Conservation (phyloP, 305 asterid species). For the Stenogyne calaminthoides region DNA sequence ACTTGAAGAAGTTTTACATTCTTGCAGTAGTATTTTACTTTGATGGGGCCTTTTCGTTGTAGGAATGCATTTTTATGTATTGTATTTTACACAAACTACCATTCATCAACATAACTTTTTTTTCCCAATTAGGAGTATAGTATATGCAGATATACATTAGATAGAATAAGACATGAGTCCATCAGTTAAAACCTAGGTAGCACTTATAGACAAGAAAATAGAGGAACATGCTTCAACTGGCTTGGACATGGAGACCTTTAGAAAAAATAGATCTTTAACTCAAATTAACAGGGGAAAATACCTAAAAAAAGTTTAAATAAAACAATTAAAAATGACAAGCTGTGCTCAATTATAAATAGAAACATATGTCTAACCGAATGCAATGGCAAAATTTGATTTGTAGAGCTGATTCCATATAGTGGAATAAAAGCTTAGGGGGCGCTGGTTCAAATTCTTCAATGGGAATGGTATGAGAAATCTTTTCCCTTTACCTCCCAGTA, state of each 20-base stretch:
- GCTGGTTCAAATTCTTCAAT: no score
- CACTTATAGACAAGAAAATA: background rate
- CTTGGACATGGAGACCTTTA: background rate
- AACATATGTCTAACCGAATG: background rate
- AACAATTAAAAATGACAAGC: background rate
- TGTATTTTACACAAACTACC: conserved; percentile 6
- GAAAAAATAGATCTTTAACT: background rate
- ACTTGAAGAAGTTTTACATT: conserved; percentile 1
- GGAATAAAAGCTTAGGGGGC: background rate
- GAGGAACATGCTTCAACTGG: background rate
- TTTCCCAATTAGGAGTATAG: no score
- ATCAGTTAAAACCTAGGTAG: background rate
- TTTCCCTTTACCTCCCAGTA: no score
- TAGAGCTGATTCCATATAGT: background rate
- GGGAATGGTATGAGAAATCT: no score
- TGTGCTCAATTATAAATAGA: background rate
- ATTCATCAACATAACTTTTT: background rate
- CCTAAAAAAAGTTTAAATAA: background rate
- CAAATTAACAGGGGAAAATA: background rate
- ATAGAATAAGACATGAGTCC: background rate
- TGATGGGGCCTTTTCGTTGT: background rate
- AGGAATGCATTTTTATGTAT: conserved; percentile 4
- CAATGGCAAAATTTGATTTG: background rate
- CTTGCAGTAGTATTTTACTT: background rate
- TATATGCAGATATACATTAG: background rate